Base-by-base conservation (phyloP, 2,329 filamentous ascomycete species). In the Fusarium torulosum region DNA sequence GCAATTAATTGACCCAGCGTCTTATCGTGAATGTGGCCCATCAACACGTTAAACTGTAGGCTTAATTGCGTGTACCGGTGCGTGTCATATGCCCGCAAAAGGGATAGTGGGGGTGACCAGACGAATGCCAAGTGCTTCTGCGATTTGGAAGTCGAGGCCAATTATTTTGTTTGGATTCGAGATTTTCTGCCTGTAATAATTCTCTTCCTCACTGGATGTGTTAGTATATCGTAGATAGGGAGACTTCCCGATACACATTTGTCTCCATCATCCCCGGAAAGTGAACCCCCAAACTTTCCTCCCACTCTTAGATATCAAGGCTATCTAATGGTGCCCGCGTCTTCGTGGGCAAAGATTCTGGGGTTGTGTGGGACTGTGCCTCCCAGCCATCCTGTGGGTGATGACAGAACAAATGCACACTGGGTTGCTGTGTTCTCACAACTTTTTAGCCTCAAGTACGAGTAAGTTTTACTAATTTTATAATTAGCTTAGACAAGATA, bases 301-400 rank as follows among this genome's bases (percentile, higher is more conserved):
- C 69, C 69, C 69, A 65, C 61, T 51, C 46, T 60, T 41, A 38
- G 38, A 17, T 49, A 45, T 61, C 53, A 45, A 72, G 55, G 29
- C 66, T 62, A 72, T 60, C 63, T 56, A 37, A 66, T 69, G 45
- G 67, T 59, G 55, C 69, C 69, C 63, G 66, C 57, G 59, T 43
- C 49, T 54, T 62, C 59, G 55, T 63, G 56, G 54, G 54, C 27
- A 51, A 53, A 62, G 55, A 72, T 45, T 66, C 69, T 55, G 69
- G 69, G 69, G 69, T 68, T 58, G 54, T 49, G 66, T 66, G 68
- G 69, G 68, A 67, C 56, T 43, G 43, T 53, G 61, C 27, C 43
- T 58, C 52, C 37, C 59, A 43, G 35, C 29, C 21, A n/a, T 27
- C 15, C 0, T 11, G 29, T 35, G 33, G 33, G 17, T 35, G 33